Evolutionary conservation across 441 rosid genomes (phyloP).

Genomic region (Populus hybrid): DNA sequence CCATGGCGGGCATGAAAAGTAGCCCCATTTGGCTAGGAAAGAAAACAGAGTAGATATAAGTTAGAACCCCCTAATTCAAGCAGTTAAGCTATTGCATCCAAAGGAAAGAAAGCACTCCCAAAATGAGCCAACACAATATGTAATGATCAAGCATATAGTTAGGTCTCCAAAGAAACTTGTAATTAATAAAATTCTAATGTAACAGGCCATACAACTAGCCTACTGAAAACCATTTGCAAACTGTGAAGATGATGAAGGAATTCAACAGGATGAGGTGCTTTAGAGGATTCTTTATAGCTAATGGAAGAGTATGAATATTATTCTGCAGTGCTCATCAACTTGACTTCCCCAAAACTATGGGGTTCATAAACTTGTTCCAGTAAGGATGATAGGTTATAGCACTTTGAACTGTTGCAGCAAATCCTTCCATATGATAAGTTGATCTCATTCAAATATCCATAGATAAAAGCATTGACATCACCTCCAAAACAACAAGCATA

Average conservation of each 20-base stretch:
- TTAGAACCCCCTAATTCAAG: neutral
- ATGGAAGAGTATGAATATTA: neutral
- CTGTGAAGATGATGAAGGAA: neutral
- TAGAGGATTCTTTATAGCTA: neutral
- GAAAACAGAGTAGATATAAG: neutral
- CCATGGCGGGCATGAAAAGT: slow-evolving; percentile 49
- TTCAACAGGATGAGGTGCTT: neutral
- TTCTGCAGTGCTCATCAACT: neutral
- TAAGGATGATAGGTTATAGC: neutral
- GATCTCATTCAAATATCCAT: neutral
- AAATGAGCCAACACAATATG: neutral
- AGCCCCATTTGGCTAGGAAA: slow-evolving; percentile 58
- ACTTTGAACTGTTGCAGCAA: neutral
- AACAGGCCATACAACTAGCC: neutral
- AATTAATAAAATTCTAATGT: neutral
- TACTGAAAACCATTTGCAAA: neutral
- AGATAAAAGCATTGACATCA: neutral
- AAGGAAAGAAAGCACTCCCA: neutral
- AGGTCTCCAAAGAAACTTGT: neutral
- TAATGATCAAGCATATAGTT: neutral
- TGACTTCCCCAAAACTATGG: neutral
- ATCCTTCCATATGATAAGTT: neutral
- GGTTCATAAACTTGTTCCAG: neutral
- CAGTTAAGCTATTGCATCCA: neutral
- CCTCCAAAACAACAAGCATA: neutral